Conservation (phyloP, 805 yeast genomes). For the Metschnikowia reukaufii region DNA sequence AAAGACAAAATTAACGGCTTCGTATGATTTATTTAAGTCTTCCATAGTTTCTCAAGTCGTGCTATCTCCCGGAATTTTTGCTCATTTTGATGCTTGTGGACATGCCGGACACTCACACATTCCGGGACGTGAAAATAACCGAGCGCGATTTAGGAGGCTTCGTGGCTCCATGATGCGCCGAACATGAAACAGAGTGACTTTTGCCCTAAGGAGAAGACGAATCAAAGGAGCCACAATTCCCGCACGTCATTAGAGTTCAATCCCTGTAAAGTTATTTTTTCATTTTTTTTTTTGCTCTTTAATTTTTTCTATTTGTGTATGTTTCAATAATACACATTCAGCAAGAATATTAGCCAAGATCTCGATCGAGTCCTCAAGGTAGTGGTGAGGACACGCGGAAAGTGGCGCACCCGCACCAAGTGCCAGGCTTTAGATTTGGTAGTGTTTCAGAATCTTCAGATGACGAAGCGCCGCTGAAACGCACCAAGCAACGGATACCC, state of each 20-base stretch:
- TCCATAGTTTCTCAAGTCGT: too few species aligned
- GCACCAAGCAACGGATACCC: background rate
- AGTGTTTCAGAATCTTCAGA: background rate
- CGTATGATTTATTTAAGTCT: too few species aligned
- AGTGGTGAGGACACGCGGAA: background rate
- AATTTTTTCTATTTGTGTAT: background rate
- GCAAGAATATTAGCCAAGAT: too few species aligned
- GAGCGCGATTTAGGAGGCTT: background rate
- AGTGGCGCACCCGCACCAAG: background rate
- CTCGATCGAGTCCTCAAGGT: too few species aligned
- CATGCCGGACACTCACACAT: constrained; percentile 7
- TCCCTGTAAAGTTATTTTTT: background rate
- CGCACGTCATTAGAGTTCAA: background rate
- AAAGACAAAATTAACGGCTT: too few species aligned
- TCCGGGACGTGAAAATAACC: background rate
- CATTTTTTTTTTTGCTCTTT: too few species aligned
- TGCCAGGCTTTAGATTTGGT: background rate
- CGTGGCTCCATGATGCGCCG: constrained; percentile 7
- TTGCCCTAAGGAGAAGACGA: constrained; percentile 3
- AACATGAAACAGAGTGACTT: constrained; percentile 8
- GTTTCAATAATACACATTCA: too few species aligned
- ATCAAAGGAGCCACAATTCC: background rate
- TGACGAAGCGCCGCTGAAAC: background rate
- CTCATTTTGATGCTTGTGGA: background rate
- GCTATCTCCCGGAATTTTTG: too few species aligned